phyloP scores from a whole-genome alignment of 352 stramenopile species.

The Blastocystis sp. region DNA sequence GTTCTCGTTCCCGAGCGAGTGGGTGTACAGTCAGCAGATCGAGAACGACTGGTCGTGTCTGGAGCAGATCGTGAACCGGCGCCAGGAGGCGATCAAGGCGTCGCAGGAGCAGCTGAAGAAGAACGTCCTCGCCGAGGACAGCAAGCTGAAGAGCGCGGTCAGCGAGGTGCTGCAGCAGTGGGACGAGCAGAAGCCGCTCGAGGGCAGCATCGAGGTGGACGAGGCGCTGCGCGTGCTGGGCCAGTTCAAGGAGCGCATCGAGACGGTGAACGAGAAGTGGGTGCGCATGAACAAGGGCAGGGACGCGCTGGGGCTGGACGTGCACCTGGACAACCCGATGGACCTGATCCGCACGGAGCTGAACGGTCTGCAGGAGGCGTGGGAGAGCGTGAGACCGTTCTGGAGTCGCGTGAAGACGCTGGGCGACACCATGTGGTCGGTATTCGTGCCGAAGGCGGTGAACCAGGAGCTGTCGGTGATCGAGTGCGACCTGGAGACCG shows the following conservation, averaged over 20 bases:
- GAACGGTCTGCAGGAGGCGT: constrained; percentile 94
- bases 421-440: constrained; percentile 91
- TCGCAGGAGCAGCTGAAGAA: constrained; percentile 94
- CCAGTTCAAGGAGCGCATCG: constrained; percentile 83
- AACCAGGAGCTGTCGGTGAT: constrained; percentile 93
- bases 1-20: constrained; percentile 91
- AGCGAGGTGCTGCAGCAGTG: constrained; percentile 81
- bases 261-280: constrained; percentile 85
- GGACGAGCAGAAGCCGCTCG: constrained; percentile 83
- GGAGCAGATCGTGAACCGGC: constrained; percentile 82
- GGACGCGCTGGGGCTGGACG: constrained; percentile 90
- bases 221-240: constrained; percentile 81
- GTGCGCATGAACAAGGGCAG: constrained; percentile 91
- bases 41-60: constrained; percentile 94
- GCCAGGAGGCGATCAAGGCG: constrained; percentile 88
- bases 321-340: constrained; percentile 80
- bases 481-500: constrained; percentile 91
- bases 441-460: constrained; percentile 90
- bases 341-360: constrained; percentile 83
- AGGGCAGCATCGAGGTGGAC: constrained; percentile 81
- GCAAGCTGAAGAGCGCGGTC: constrained; percentile 81
- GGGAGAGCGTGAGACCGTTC: constrained; percentile 89
- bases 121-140: constrained; percentile 94
- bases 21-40: constrained; percentile 92
- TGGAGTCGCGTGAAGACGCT: constrained; percentile 86